Conservation (phyloP, 768 basidiomycete genomes). For the Trametes gibbosa region DNA sequence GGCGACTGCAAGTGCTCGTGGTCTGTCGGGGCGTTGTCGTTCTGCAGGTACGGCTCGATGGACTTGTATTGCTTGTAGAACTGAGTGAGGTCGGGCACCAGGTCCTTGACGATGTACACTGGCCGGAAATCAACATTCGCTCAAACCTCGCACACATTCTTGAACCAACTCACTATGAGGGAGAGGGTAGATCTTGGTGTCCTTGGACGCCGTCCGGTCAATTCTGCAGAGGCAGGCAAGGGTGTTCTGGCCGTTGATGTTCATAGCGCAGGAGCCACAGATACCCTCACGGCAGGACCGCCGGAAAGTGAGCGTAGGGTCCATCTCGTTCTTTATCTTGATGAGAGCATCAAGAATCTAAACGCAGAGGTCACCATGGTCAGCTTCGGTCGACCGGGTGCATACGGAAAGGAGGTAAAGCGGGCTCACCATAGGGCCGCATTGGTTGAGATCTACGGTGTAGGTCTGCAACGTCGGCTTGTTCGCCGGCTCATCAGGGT, state of each 20-base stretch:
- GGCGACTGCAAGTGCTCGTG: conserved; percentile 87
- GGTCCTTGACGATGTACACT: conserved; percentile 99
- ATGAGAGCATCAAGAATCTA: conserved; percentile 89
- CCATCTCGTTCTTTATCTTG: conserved; percentile 99
- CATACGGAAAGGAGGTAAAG: background rate
- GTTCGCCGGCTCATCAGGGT: conserved; percentile 90
- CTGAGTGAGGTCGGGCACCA: conserved; percentile 86
- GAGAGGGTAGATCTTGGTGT: conserved; percentile 92
- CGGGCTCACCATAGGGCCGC: conserved; percentile 82
- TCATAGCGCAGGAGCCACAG: conserved; percentile 99
- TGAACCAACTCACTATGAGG: conserved; percentile 80
- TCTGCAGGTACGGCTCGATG: conserved; percentile 94
- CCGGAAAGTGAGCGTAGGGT: conserved; percentile 95
- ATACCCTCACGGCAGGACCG: conserved; percentile 93
- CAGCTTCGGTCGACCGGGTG: background rate
- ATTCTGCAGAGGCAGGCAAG: conserved; percentile 96
- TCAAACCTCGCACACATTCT: background rate
- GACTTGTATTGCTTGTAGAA: conserved; percentile 99
- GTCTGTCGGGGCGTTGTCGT: conserved; percentile 82
- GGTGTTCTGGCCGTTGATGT: conserved; percentile 97
- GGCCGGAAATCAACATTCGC: background rate
- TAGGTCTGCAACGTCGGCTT: conserved; percentile 92
- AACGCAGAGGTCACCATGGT: background rate
- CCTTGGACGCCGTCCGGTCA: conserved; percentile 67
- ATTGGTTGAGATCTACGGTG: conserved; percentile 88